Evolutionary conservation across 75 land plant genomes (phyloP), one percentile per base, ranked within the genome.

Genomic region (Pseudotsuga menziesii): DNA sequence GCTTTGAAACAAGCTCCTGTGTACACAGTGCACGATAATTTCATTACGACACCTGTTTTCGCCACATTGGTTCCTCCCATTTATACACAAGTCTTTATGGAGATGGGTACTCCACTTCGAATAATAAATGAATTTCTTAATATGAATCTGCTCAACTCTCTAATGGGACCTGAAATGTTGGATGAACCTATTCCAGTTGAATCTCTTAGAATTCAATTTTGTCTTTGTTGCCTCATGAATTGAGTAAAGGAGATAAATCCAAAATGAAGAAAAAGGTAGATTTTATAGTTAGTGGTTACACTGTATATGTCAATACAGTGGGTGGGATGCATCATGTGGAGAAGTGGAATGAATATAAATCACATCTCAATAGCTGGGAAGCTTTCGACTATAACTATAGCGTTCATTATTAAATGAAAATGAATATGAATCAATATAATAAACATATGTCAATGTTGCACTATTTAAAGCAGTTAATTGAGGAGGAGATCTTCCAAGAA

Each of bases 41-140:
- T 60, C n/a, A 41, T 70, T 0, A 70, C 72, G 0, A 70, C 72
- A 70, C 1, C 5, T 39, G 48, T 20, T 70, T 70, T 1, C 23
- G 22, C 7, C 3, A 4, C 52, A 29, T 0, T 0, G 22, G 48
- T 70, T 44, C 72, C 72, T 7, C 6, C 3, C 32, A 66, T 44
- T 11, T 71, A 71, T 71, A 71, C 55, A 5, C 11, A 71, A 71
- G 73, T 71, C 1, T 71, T 71, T 71, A 44, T 44, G 5, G 73
- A 71, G 26, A 41, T 71, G 73, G 73, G 26, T 71, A 23, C 25
- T 71, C 73, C 73, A 71, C 54, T 71, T 71, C 73, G 14, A 44
- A 71, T 71, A 44, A 44, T 71, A 1, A 71, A 71, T 71, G 73
- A 71, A 71, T 71, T 71, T 71, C 8, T 71, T 71, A 2, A 0